Conservation (phyloP, 371 early-diverging fungal genomes). For the Blyttiomyces sp. region DNA sequence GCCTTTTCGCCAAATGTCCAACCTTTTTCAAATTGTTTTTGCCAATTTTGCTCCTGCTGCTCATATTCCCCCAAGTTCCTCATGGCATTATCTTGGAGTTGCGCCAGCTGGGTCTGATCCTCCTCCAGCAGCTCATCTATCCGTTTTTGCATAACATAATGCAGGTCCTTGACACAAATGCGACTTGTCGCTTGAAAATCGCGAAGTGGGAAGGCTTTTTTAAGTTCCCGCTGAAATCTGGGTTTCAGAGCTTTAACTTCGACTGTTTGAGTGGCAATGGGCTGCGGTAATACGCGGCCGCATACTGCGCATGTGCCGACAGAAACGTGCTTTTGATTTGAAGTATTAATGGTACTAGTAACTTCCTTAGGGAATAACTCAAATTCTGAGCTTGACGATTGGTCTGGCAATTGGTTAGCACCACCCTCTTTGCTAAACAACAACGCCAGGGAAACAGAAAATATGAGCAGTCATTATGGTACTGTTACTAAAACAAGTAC, state of each 20-base stretch:
- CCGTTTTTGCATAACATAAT: conserved; percentile 23
- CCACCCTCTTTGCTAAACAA: too few relatives aligned
- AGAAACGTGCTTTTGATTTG: too few relatives aligned
- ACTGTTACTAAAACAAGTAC: too few relatives aligned
- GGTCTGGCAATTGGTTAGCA: too few relatives aligned
- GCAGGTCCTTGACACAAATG: conserved; percentile 29
- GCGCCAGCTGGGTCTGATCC: conserved; percentile 26
- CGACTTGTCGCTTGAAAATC: conserved; percentile 1
- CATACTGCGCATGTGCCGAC: conserved; percentile 28
- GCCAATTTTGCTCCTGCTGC: conserved; percentile 37
- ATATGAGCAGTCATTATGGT: too few relatives aligned
- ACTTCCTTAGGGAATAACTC: too few relatives aligned
- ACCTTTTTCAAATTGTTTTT: conserved; percentile 38
- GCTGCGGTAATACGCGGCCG: conserved; percentile 13
- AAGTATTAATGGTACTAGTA: too few relatives aligned
- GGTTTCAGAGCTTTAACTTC: conserved; percentile 24
- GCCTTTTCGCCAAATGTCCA: conserved; percentile 33
- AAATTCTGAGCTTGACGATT: too few relatives aligned
- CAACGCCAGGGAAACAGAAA: too few relatives aligned
- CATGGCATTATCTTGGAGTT: conserved; percentile 40
- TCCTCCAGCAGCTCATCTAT: conserved; percentile 31
- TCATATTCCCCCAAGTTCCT: conserved; percentile 35
- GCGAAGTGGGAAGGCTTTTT: conserved; percentile 10
- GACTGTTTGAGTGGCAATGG: conserved; percentile 19
- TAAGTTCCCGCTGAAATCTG: conserved; percentile 27